Base-by-base conservation (phyloP, 352 stramenopile genomes). In the Phytopythium boreale region DNA sequence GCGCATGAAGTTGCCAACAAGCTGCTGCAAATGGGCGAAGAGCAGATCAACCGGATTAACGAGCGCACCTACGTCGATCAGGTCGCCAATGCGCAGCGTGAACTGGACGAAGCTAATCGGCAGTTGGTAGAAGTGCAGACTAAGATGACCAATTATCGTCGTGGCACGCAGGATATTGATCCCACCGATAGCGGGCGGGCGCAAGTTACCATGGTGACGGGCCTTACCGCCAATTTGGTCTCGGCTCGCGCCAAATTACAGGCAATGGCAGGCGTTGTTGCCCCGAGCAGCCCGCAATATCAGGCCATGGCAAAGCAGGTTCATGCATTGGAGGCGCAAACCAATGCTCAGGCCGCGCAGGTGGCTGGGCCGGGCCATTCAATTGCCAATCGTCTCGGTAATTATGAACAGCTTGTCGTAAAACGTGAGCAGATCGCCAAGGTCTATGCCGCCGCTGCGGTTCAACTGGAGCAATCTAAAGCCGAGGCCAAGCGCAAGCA, bases 61-160 rank as follows among this genome's bases (percentile, higher is more conserved):
- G 47, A 55, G 47, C 47, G 47, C 47, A 55, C 47, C 47, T 55
- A 55, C 47, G 47, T 55, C 47, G 47, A 55, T 55, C 47, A 55
- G 47, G 47, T 55, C 47, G 47, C 47, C 47, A 55, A 55, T 55
- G 47, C 47, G 47, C 47, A 55, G 47, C 47, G 47, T 55, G 47
- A 55, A 55, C 47, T 55, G 47, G 47, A 55, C 47, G 47, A 55
- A 55, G 47, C 47, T 55, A 55, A 55, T 55, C 47, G 47, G 47
- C 47, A 55, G 47, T 55, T 55, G 47, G 47, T 55, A 55, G 47
- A 55, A 55, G 47, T 55, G 47, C 47, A 55, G 47, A 55, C 47
- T 55, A 55, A 55, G 47, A 55, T 55, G 47, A 55, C 47, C 47
- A 55, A 55, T 55, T 55, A 55, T 55, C 47, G 47, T 55, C 47